Evolutionary conservation across 192 early-diverging fungal genomes (phyloP), one percentile per base, ranked within the genome.

Genomic region (Coemansia sp.): DNA sequence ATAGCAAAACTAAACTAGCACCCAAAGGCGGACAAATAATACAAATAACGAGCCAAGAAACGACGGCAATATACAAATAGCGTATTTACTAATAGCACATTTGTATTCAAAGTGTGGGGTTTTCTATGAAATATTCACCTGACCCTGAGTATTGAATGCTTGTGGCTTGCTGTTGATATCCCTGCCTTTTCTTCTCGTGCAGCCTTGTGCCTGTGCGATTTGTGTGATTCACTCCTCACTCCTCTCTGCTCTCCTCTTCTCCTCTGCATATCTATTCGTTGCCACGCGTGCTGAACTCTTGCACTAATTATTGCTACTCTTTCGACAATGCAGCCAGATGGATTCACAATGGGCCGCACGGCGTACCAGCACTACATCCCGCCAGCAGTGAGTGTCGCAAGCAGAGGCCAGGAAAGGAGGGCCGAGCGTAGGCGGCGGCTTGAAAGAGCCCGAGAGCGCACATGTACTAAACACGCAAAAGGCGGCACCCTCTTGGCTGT

Each of bases 321-420:
- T 25, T n/a, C n/a, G 20, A 17, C 20, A 17, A 48, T 48, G 46
- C 46, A 48, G 18, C 3, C 30, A 6, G 15, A 13, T 14, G 19
- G 46, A 25, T 14, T 48, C 15, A 49, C 34, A 28, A 76, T 69
- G 72, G 61, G 66, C 10, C 65, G 65, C 28, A 56, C 58, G 22
- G 58, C 72, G 27, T 69, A 76, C 47, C 72, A 76, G 57, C 72
- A 76, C 57, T 76, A 76, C 42, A 76, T 68, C 30, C 72, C 72
- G 15, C 72, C 72, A 20, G 67, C 69, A 23, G 41, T 28, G 26
- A 28, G 34, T 49, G 40, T 47, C n/a, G n/a, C n/a, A n/a, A n/a
- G n/a, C n/a, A n/a, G n/a, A n/a, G n/a, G n/a, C n/a, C n/a, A n/a
- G n/a, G n/a, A n/a, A n/a, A n/a, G n/a, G n/a, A n/a, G n/a, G n/a